phyloP scores from a whole-genome alignment of 2,329 filamentous ascomycete species.

The Pseudocercospora vitis region DNA sequence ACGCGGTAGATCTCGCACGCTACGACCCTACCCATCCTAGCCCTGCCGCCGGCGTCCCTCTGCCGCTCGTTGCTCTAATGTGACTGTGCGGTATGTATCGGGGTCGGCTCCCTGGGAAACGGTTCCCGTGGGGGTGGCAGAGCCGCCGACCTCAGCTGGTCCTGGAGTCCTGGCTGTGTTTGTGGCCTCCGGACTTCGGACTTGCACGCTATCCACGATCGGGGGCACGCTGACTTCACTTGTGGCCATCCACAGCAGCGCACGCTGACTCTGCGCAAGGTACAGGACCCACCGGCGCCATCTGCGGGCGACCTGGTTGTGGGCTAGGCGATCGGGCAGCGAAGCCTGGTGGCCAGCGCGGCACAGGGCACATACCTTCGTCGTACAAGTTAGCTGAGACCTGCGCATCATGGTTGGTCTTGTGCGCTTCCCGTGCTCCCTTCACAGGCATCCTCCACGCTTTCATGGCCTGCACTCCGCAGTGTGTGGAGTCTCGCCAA shows the following conservation, averaged over 20 bases:
- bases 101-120: background rate
- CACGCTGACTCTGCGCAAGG: constrained; percentile 11
- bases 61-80: background rate
- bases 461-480: constrained; percentile 12
- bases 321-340: background rate
- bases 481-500: constrained; percentile 7
- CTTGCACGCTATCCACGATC: background rate
- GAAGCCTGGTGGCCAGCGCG: constrained; percentile 7
- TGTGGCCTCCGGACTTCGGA: background rate
- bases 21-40: too few species aligned
- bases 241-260: constrained; percentile 14
- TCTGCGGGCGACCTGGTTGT: background rate
- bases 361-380: constrained; percentile 3
- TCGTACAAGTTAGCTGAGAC: constrained; percentile 16
- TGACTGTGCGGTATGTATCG: background rate
- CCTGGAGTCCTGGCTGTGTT: background rate
- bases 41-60: too few species aligned
- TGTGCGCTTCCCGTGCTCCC: constrained; percentile 11
- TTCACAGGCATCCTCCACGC: constrained; percentile 14
- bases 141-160: constrained; percentile 3
- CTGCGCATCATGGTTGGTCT: constrained; percentile 12
- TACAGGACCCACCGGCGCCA: background rate
- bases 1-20: background rate
- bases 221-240: background rate
- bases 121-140: constrained; percentile 3